Base-by-base conservation (phyloP, 2,329 filamentous ascomycete species). In the Hymenoscyphus linearis region DNA sequence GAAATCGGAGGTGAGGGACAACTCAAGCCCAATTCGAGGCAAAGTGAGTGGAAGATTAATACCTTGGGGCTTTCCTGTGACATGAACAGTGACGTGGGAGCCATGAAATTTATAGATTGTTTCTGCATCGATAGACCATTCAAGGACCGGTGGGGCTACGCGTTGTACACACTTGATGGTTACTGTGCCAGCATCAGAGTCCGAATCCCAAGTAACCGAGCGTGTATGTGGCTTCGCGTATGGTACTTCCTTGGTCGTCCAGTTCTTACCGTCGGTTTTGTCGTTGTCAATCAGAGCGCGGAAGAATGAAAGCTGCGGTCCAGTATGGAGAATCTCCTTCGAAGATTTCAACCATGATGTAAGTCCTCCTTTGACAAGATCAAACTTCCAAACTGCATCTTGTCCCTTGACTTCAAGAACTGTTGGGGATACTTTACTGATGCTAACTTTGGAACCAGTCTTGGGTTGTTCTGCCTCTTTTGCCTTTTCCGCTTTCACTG, bases 281-380 rank as follows among this genome's bases (percentile, higher is more conserved):
- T 89, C 86, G 67, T 89, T 89, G 71, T 89, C 84, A 0, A 85
- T 89, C 14, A 81, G 79, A 0, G 86, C 82, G 4, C 86, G 83
- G 80, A 85, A 88, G 73, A 89, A 83, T 5, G 77, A 76, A 1
- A 82, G 77, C 72, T 67, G 16, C 79, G 71, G 25, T 76, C 78
- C 3, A 73, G 71, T 7, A 64, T 69, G 0, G 6, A 65, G 70
- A n/a, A 66, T 54, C 13, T 64, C 37, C 5, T 61, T 36, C n/a
- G 37, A 31, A 25, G 14, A 40, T 10, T 62, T 58, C 2, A 37
- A 26, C 61, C 61, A 62, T 26, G 60, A 62, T 14, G 31, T 54
- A 18, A 62, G 54, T 25, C 25, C 35, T 52, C 61, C 61, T 14
- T 58, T 59, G 16, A 62, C 52, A 2, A 73, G 73, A 64, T 83